Conservation (phyloP, 768 basidiomycete species). For the Rhodotorula babjevae region DNA sequence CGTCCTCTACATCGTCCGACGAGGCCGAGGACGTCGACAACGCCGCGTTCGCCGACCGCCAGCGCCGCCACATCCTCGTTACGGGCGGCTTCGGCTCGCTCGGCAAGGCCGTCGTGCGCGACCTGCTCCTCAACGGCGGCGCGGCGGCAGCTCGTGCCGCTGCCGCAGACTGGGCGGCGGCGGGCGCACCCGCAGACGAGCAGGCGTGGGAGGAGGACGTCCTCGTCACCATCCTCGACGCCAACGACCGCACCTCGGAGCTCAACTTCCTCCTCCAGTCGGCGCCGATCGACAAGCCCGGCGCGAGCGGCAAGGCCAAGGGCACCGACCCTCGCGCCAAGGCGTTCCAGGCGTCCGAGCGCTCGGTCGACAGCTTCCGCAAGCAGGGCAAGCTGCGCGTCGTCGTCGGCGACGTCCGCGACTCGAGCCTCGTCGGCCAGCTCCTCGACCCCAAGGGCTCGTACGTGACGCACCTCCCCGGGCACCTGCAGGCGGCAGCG, state of each 20-base stretch:
- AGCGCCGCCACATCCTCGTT: conserved; percentile 39
- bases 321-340: conserved; percentile 39
- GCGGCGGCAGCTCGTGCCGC: conserved; percentile 4
- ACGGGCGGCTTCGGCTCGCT: conserved; percentile 42
- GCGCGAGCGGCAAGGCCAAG: conserved; percentile 19
- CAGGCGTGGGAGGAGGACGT: conserved; percentile 31
- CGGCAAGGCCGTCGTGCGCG: conserved; percentile 39
- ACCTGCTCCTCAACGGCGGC: conserved; percentile 32
- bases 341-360: conserved; percentile 30
- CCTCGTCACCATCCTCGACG: conserved; percentile 40
- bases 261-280: conserved; percentile 41
- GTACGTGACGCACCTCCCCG: conserved; percentile 7
- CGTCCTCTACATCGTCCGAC: conserved; percentile 7
- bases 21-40: conserved; percentile 6
- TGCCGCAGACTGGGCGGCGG: conserved; percentile 7
- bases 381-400: conserved; percentile 34
- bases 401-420: conserved; percentile 36
- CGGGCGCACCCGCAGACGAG: conserved; percentile 7
- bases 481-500: conserved; percentile 22
- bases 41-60: background rate
- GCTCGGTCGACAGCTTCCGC: conserved; percentile 31
- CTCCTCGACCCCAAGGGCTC: conserved; percentile 22
- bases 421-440: conserved; percentile 12
- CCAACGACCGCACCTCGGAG: conserved; percentile 29
- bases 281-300: conserved; percentile 35